Base-by-base conservation (phyloP, 352 stramenopile species). In the Peronospora belbahrii region DNA sequence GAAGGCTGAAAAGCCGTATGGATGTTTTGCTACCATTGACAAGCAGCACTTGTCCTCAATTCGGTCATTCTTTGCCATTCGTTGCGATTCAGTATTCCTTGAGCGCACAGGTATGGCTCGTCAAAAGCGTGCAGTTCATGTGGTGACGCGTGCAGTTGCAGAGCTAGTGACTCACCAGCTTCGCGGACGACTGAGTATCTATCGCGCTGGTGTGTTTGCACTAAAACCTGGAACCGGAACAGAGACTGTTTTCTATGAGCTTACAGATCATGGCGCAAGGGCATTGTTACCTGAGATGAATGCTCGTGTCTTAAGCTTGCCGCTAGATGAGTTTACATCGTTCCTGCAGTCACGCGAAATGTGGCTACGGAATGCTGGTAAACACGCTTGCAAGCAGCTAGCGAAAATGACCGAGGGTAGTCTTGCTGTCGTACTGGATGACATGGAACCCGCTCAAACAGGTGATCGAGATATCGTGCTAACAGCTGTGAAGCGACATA, bases 391-490 rank as follows among this genome's bases (percentile, higher is more conserved):
- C 22, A 52, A 67, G 3, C 63, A 74, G 31, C 51, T 90, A 31
- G 41, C 52, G 9, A 52, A 74, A 15, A 77, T 85, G 52, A 47
- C 43, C 1, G 75, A 90, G 17, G 79, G 79, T 9, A 85, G 67
- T 38, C 42, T 90, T 27, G 65, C 71, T 9, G 64, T 90, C 13
- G 66, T 68, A n/a, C 53, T 90, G 32, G 76, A 90, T 56, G 79
- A 90, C 47, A 86, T 85, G 70, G 75, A 90, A 52, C 79, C 79
- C 2, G 61, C 82, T 2, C 79, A 90, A 45, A 90, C 79, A 3
- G 68, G 63, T 6, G 79, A 90, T 46, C 65, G 65, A 38, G 79
- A 90, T 38, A 72, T 90, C 23, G 59, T 79, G 48, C 47, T 90
- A 15, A 36, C 64, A 17, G 63, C 59, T 14, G 40, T 66, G 11